These are phyloP conservation scores for Globisporangium okanoganense DNA, from an alignment of 352 stramenopile genomes.

Conservation along the genomic window DNA sequence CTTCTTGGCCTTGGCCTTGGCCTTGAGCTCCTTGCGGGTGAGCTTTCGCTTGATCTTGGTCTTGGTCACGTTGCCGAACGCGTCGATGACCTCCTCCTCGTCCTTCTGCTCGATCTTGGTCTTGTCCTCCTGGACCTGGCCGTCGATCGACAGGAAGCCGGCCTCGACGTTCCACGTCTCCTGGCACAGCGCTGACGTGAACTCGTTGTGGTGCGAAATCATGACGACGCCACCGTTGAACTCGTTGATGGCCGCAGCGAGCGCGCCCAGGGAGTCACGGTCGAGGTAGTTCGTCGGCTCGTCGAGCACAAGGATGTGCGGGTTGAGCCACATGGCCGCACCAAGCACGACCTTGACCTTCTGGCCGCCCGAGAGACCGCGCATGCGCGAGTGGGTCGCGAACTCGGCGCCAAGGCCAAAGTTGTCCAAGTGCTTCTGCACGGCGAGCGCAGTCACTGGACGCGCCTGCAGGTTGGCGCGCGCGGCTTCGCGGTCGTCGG, in stretches of 20 bases:
- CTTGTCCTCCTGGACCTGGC: slow-evolving; percentile 82
- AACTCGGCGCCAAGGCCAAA: slow-evolving; percentile 96
- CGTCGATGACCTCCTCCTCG: slow-evolving; percentile 75
- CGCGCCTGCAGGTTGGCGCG: slow-evolving; percentile 91
- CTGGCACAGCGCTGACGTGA: slow-evolving; percentile 91
- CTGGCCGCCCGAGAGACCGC: slow-evolving; percentile 96
- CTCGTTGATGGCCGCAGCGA: slow-evolving; percentile 94
- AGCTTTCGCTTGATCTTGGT: slow-evolving; percentile 90
- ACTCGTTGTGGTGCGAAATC: slow-evolving; percentile 97
- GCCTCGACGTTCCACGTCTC: slow-evolving; percentile 94
- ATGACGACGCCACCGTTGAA: slow-evolving; percentile 98
- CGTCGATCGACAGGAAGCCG: slow-evolving; percentile 84
- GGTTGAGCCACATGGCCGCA: slow-evolving; percentile 96
- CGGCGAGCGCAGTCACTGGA: slow-evolving; percentile 92
- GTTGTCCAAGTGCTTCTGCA: slow-evolving; percentile 97
- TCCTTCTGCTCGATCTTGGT: slow-evolving; percentile 91
- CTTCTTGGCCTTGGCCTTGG: slow-evolving; percentile 86
- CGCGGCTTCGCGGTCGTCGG: slow-evolving; percentile 93
- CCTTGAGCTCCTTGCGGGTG: slow-evolving; percentile 88
- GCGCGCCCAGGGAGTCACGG: slow-evolving; percentile 94
- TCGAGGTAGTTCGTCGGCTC: slow-evolving; percentile 97
- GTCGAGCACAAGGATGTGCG: slow-evolving; percentile 94
- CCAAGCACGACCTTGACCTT: slow-evolving; percentile 99
- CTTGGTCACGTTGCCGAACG: slow-evolving; percentile 84
- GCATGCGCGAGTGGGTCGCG: slow-evolving; percentile 97